Percentiles rank a stretch among this genome's conserved stretches.
phyloP scores from a whole-genome alignment of 1,284 basidiomycete species.

The Sanghuangporus weigelae region DNA sequence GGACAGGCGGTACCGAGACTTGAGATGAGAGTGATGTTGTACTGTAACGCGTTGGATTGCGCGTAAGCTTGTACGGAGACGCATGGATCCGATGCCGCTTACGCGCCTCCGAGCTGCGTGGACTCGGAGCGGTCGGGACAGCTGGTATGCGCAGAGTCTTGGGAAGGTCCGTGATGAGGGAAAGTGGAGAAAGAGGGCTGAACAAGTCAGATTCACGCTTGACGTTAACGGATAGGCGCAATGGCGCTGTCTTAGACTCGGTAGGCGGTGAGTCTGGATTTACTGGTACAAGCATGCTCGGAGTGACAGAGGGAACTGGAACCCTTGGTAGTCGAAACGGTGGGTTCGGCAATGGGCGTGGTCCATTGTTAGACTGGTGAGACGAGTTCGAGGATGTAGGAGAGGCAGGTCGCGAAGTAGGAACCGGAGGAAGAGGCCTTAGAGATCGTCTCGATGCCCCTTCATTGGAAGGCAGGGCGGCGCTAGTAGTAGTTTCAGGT shows the following conservation, averaged over 20 bases:
- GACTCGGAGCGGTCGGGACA: not conserved
- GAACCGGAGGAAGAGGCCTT: slow-evolving; percentile 11
- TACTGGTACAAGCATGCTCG: not conserved
- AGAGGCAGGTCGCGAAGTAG: slow-evolving; percentile 5
- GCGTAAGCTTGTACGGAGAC: slow-evolving; percentile 13
- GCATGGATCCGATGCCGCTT: slow-evolving; percentile 7
- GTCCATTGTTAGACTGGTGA: not conserved
- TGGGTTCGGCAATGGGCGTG: not conserved
- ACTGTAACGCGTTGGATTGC: slow-evolving; percentile 6
- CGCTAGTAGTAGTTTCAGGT: not conserved
- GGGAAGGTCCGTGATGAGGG: not conserved
- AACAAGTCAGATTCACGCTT: not conserved
- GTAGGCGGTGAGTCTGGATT: not conserved
- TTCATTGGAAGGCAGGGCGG: not conserved
- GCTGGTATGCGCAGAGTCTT: not conserved
- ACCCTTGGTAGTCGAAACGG: not conserved
- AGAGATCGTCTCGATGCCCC: not conserved
- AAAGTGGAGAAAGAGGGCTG: slow-evolving; percentile 7
- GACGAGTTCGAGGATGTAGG: slow-evolving; percentile 1
- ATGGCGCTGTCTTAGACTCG: not conserved
- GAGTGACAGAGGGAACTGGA: not conserved
- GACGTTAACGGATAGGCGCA: not conserved
- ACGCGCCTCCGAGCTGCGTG: not conserved
- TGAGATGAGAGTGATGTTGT: slow-evolving; percentile 13
- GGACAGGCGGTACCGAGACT: slow-evolving; percentile 13